Percentiles rank a stretch among this genome's conserved stretches.
These are phyloP conservation scores for Aspergillus niger DNA, from an alignment of 2,329 filamentous ascomycete species.

Conservation along the genomic window DNA sequence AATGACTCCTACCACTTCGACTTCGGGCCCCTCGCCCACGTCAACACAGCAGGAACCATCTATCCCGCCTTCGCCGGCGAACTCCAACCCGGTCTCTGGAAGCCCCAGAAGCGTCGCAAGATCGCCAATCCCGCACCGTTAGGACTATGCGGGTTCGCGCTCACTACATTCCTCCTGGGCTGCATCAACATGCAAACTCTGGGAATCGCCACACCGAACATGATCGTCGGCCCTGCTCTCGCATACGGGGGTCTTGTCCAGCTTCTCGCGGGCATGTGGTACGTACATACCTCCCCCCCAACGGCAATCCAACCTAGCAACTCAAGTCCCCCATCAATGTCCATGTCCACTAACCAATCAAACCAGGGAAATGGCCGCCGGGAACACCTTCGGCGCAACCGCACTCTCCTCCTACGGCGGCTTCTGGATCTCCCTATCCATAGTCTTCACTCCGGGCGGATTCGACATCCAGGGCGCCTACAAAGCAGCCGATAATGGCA, in stretches of 20 bases:
- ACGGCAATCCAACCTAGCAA: no score
- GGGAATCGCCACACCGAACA: constrained; percentile 59
- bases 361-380: constrained; percentile 72
- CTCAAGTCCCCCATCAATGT: neutral
- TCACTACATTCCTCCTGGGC: constrained; percentile 77
- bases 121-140: constrained; percentile 75
- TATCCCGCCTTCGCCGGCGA: constrained; percentile 66
- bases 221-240: constrained; percentile 67
- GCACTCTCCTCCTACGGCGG: constrained; percentile 75
- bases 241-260: constrained; percentile 74
- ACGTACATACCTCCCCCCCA: constrained; percentile 24
- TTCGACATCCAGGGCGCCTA: constrained; percentile 60
- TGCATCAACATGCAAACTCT: constrained; percentile 67
- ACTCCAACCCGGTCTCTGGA: constrained; percentile 67
- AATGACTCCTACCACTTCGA: neutral
- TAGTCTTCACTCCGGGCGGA: constrained; percentile 65
- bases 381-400: constrained; percentile 78
- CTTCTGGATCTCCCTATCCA: constrained; percentile 75
- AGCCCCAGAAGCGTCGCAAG: constrained; percentile 61
- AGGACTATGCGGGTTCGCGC: constrained; percentile 71
- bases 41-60: constrained; percentile 39
- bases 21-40: constrained; percentile 48
- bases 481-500: constrained; percentile 32
- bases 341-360: neutral
- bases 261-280: constrained; percentile 80